phyloP scores from a whole-genome alignment of 2,329 filamentous ascomycete genomes.

The Rhynchosporium secalis region DNA sequence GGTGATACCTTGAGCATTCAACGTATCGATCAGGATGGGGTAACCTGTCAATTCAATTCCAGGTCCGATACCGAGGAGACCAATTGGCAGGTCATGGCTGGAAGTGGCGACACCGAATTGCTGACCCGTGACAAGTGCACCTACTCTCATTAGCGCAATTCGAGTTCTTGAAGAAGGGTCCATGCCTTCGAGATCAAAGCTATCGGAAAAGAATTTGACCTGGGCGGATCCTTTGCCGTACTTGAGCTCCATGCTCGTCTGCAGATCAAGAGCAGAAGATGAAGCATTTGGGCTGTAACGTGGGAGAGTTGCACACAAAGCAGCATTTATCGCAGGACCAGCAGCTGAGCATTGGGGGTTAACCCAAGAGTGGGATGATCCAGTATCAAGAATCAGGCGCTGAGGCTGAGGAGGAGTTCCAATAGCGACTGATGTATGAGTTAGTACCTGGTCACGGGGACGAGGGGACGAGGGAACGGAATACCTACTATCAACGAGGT shows the following conservation, averaged over 20 bases:
- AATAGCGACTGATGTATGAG: conserved; percentile 15
- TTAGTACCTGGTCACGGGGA: background rate
- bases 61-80: conserved; percentile 23
- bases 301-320: conserved; percentile 16
- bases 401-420: conserved; percentile 19
- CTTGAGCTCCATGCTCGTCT: background rate
- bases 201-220: conserved; percentile 16
- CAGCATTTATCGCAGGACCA: background rate
- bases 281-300: conserved; percentile 14
- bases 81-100: conserved; percentile 16
- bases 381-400: conserved; percentile 19
- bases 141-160: background rate
- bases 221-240: conserved; percentile 20
- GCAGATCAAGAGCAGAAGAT: conserved; percentile 11
- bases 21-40: conserved; percentile 19
- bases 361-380: conserved; percentile 24
- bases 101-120: conserved; percentile 19
- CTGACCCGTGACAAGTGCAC: conserved; percentile 16
- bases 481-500: conserved; percentile 22
- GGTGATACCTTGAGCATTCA: conserved; percentile 20
- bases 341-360: conserved; percentile 19
- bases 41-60: conserved; percentile 23
- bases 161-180: background rate
- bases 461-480: too few relatives aligned
- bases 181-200: conserved; percentile 17